phyloP scores from a whole-genome alignment of 257 asterid genomes.

The Henckelia pumila region DNA sequence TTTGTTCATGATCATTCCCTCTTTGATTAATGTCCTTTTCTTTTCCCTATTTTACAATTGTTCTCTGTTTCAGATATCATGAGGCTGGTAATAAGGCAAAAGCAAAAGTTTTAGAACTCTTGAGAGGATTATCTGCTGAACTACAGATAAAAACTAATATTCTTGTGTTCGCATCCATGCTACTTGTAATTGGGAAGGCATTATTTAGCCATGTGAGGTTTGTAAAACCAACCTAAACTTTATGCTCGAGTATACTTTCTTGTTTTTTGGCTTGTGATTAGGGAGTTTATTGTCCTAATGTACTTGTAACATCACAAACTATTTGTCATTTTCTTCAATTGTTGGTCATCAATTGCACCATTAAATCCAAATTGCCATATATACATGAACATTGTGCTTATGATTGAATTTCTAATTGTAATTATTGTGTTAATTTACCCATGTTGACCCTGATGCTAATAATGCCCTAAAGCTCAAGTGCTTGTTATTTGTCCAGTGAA shows the following conservation, averaged over 20 bases:
- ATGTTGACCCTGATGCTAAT: no score
- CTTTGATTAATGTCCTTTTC: slow-evolving; percentile 17
- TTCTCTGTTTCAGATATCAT: slow-evolving; percentile 61
- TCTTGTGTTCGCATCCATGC: slow-evolving; percentile 84
- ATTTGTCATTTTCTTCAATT: not conserved
- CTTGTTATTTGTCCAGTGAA: slow-evolving; percentile 58
- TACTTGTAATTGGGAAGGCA: slow-evolving; percentile 89
- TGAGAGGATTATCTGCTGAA: slow-evolving; percentile 77
- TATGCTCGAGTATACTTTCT: no score
- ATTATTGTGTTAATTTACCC: no score
- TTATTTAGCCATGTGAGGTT: slow-evolving; percentile 88
- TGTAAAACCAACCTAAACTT: no score
- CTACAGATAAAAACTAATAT: slow-evolving; percentile 79
- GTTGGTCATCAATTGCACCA: not conserved
- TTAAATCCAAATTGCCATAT: not conserved
- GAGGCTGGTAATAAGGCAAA: slow-evolving; percentile 75
- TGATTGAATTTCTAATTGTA: slow-evolving; percentile 14
- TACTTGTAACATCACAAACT: not conserved
- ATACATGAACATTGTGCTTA: not conserved
- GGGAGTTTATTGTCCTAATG: not conserved
- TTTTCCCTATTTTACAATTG: not conserved
- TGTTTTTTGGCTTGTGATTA: not conserved
- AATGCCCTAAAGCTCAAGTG: slow-evolving; percentile 11
- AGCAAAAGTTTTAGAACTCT: slow-evolving; percentile 69
- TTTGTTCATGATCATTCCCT: not conserved